Evolutionary conservation across 2,329 filamentous ascomycete genomes (phyloP), one percentile per base, ranked within the genome.

Genomic region (Scytalidium lignicola): DNA sequence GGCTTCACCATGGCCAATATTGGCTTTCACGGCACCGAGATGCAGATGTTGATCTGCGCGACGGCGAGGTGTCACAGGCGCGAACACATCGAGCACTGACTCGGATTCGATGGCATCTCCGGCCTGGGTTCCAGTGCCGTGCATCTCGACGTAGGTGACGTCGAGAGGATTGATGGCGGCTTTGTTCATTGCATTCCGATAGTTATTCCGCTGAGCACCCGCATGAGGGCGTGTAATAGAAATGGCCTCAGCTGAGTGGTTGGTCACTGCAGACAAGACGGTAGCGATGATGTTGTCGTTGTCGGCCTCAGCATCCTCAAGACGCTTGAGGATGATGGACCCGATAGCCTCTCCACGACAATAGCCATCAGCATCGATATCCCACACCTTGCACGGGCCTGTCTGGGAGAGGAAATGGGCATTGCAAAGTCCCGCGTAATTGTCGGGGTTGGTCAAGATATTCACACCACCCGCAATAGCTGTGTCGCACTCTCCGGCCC

Each of bases 161-260:
- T 90, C 85, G 44, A 82, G 76, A 1, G 88, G 85, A 60, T 90
- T 83, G 17, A 91, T 76, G 51, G 85, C 84, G 37, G 86, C 83
- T 41, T 86, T 79, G 45, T 85, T 78, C 1, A 91, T n/a, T n/a
- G 73, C n/a, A 91, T 82, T 42, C 80, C 74, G 47, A 79, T 77
- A 58, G 85, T 90, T 13, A 91, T 70, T 21, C 73, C 80, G 23
- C 65, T 92, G 88, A 0, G 85, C 85, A 6, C 82, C 84, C 4
- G 82, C 85, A 64, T 91, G 86, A 2, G 89, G 88, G 48, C 88
- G 85, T 0, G 88, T 92, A 60, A 92, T 92, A 2, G 86, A 90
- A 20, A 88, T 81, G 43, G 87, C 83, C 58, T 89, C 82, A 0
- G 85, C 85, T 1, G 85, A 90, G 67, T 92, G 88, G 66, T 92